These are phyloP conservation scores for Lentithecium fluviatile DNA, from an alignment of 495 filamentous ascomycete species.

Conservation along the genomic window DNA sequence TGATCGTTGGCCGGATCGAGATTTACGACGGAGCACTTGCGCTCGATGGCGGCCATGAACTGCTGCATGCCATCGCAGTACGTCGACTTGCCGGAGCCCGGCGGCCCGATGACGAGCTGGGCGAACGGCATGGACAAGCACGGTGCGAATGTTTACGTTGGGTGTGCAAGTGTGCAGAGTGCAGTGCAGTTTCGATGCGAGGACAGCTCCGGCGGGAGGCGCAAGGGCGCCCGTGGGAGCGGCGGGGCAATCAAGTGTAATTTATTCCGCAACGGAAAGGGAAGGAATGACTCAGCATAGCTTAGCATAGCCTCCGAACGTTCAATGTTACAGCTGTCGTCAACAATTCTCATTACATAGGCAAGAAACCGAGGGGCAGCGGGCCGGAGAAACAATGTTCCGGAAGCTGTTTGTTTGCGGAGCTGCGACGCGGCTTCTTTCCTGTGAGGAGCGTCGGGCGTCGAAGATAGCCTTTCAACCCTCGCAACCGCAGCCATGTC, in stretches of 20 bases:
- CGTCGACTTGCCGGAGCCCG: slow-evolving; percentile 92
- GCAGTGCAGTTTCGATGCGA: neutral
- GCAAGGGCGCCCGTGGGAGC: too few species aligned
- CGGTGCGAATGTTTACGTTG: neutral
- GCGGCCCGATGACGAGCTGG: slow-evolving; percentile 87
- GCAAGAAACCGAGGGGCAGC: too few species aligned
- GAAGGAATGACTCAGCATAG: too few species aligned
- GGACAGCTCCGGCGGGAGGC: neutral
- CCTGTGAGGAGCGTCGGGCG: too few species aligned
- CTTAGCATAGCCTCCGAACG: too few species aligned
- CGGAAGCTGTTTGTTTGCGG: neutral
- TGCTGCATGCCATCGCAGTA: slow-evolving; percentile 99
- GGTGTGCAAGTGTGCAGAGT: neutral
- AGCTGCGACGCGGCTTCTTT: neutral
- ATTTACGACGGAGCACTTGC: slow-evolving; percentile 92
- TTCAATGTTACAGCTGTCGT: too few species aligned
- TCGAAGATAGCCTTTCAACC: too few species aligned
- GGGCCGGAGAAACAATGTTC: neutral
- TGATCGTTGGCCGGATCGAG: slow-evolving; percentile 95
- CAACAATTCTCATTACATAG: too few species aligned
- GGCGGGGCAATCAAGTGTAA: too few species aligned
- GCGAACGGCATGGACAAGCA: slow-evolving; percentile 58
- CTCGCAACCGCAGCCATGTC: neutral
- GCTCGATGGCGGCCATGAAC: slow-evolving; percentile 90
- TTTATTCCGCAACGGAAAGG: too few species aligned